Base-by-base conservation (phyloP, 2,329 filamentous ascomycete genomes). In the Thelonectria olida region DNA sequence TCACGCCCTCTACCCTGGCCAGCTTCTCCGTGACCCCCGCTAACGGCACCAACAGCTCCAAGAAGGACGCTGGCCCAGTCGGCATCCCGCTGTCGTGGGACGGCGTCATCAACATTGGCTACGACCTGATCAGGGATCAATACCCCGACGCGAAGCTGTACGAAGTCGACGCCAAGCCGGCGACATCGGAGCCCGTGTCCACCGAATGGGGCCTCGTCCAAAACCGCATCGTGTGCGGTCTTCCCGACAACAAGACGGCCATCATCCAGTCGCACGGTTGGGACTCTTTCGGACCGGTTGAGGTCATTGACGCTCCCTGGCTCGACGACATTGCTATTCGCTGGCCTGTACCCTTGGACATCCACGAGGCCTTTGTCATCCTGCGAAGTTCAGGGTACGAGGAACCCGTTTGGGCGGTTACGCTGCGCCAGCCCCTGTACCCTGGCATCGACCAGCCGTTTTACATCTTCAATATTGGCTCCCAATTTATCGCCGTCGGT, bases 171-270 rank as follows among this genome's bases (percentile, higher is more conserved):
- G 63, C 61, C 20, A 63, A 27, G 7, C 61, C 63, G 6, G 19
- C 49, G 10, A 55, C 57, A 2, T 27, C 23, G 12, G 34, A 58
- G 28, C 44, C 56, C 3, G 63, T 65, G 3, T 2, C 36, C n/a
- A 58, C 54, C 4, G 61, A 65, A 8, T 64, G 57, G 63, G 61
- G 53, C 12, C 53, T 65, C 8, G 61, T 65, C 22, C 61, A 58
- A 38, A 64, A 63, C 34, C 56, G 49, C 7, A 61, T 65, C 23
- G 49, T 65, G 13, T 47, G 47, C 10, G n/a, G 61, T 1, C 48
- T 65, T 7, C 10, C 23, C 19, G 53, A 15, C 2, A 61, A 63
- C n/a, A 65, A 39, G 45, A 61, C 61, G 0, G 63, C 63, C 13
- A 55, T 64, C 50, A 64, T 65, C 17, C 15, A 54, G 23, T 65